Percentiles rank a stretch among this genome's conserved stretches.
phyloP scores from a whole-genome alignment of 257 asterid genomes.

The Solanum sejunctum region DNA sequence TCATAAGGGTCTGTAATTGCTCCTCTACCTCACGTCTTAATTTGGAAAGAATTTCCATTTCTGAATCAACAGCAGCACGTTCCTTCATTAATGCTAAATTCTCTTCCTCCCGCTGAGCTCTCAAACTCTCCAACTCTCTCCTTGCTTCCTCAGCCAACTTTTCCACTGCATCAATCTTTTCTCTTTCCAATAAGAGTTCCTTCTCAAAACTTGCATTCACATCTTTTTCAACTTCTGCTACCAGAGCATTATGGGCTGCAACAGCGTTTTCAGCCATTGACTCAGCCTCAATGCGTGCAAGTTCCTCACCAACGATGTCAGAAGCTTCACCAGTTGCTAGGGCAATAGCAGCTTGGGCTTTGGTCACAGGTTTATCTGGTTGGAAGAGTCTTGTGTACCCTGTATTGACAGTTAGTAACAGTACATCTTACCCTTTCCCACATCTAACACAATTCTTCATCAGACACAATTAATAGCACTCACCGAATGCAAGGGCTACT shows the following conservation, averaged over 20 bases:
- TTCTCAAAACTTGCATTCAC: slow-evolving; percentile 61
- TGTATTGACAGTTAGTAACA: slow-evolving; percentile 11
- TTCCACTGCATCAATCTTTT: slow-evolving; percentile 59
- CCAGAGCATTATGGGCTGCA: slow-evolving; percentile 80
- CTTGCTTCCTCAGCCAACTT: slow-evolving; percentile 74
- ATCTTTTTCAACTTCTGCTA: slow-evolving; percentile 88
- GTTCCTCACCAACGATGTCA: slow-evolving; percentile 76
- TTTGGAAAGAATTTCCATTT: slow-evolving; percentile 75
- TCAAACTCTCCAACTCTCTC: slow-evolving; percentile 66
- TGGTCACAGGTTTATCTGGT: slow-evolving; percentile 94
- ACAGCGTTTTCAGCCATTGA: slow-evolving; percentile 96
- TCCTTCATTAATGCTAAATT: slow-evolving; percentile 62
- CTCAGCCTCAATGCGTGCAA: slow-evolving; percentile 95
- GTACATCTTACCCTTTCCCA: neutral
- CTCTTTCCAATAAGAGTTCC: slow-evolving; percentile 68
- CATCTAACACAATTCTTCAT: slow-evolving; percentile 1
- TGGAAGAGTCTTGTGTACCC: slow-evolving; percentile 98
- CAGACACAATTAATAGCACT: slow-evolving; percentile 1
- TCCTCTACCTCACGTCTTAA: slow-evolving; percentile 80
- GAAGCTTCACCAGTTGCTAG: slow-evolving; percentile 87
- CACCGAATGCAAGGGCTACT: slow-evolving; percentile 78
- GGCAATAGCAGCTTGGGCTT: slow-evolving; percentile 95
- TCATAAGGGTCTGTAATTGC: slow-evolving; percentile 62
- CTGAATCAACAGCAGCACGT: slow-evolving; percentile 85
- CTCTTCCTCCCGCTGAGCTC: slow-evolving; percentile 68